Conservation (phyloP, 1,139 yeast genomes). For the Scheffersomyces quercinus region DNA sequence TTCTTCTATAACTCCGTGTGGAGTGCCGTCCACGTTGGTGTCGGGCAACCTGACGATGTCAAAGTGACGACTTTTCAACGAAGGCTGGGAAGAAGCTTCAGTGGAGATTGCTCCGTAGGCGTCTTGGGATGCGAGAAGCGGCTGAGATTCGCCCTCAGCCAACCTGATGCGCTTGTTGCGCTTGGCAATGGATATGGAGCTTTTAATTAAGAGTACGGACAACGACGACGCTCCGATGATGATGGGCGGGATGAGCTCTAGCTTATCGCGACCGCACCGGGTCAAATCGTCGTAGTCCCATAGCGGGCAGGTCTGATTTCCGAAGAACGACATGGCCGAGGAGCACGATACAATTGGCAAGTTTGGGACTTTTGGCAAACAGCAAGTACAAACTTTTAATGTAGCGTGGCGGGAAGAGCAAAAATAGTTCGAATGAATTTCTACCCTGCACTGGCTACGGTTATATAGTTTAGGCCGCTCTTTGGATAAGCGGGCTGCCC, state of each 20-base stretch:
- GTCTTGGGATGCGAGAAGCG: slow-evolving; percentile 31
- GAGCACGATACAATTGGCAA: too few species aligned
- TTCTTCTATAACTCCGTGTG: slow-evolving; percentile 49
- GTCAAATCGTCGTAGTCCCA: slow-evolving; percentile 53
- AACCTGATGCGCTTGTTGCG: slow-evolving; percentile 6
- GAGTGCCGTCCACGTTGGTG: slow-evolving; percentile 53
- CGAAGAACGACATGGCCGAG: not conserved
- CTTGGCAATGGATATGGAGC: slow-evolving; percentile 17
- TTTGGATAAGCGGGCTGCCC: too few species aligned
- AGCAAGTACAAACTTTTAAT: too few species aligned
- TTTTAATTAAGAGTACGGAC: slow-evolving; percentile 24
- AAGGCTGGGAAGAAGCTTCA: slow-evolving; percentile 10
- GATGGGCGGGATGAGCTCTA: slow-evolving; percentile 38
- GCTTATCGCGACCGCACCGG: slow-evolving; percentile 40
- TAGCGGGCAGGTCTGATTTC: slow-evolving; percentile 19
- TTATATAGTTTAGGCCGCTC: too few species aligned
- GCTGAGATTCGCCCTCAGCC: slow-evolving; percentile 26
- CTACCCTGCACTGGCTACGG: too few species aligned
- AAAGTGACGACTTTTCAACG: slow-evolving; percentile 50
- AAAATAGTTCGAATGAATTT: too few species aligned
- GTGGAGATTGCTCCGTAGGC: slow-evolving; percentile 31
- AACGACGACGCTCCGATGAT: slow-evolving; percentile 33
- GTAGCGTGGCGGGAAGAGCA: too few species aligned
- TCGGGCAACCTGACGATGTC: slow-evolving; percentile 47
- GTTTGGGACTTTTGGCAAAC: too few species aligned